Base-by-base conservation (phyloP, 2,329 filamentous ascomycete species). In the Penicillium capsulatum region DNA sequence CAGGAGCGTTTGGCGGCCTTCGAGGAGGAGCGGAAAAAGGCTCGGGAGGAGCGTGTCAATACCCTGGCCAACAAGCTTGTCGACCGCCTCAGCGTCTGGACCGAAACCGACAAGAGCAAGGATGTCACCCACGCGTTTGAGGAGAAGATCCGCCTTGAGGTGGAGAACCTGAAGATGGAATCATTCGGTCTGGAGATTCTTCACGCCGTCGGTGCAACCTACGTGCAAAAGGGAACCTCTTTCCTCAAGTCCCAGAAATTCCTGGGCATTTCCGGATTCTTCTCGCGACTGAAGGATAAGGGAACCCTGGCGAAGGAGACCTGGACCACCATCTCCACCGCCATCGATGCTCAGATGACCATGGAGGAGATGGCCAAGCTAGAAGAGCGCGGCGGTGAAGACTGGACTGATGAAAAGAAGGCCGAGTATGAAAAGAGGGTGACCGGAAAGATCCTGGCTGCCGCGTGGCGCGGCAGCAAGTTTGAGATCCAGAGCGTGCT, bases 91-190 rank as follows among this genome's bases (percentile, higher is more conserved):
- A 90, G 84, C 50, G 81, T 97, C 29, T 97, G 90, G 91, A 96
- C 92, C 4, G 92, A 98, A 73, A 96, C 91, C 3, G 92, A 97
- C 69, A 94, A 92, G 71, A 80, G 84, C 31, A 47, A 68, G 10
- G 89, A 94, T 54, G 87, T 96, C 44, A 97, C 91, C 22, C 72
- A 71, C 42, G 86, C 92, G 0, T 98, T 97, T 73, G 83, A 90
- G 64, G 87, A 91, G 63, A 96, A 98, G 78, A 96, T 86, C 53
- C 80, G 83, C 28, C 80, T 97, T 28, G 92, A 98, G 69, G 87
- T 94, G 17, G 92, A 98, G 72, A 94, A 97, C 61, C 74, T 98
- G 55, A 98, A 97, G 76, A 98, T 98, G 88, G 92, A 98, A 70
- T 94, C 86, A 0, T 98, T 98, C 56, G 92, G 92, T 36, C 76